A percentile compares a stretch with the other conserved stretches of the same genome.
Conservation (phyloP, 495 filamentous ascomycete genomes). For the Bryoglossum gracile region DNA sequence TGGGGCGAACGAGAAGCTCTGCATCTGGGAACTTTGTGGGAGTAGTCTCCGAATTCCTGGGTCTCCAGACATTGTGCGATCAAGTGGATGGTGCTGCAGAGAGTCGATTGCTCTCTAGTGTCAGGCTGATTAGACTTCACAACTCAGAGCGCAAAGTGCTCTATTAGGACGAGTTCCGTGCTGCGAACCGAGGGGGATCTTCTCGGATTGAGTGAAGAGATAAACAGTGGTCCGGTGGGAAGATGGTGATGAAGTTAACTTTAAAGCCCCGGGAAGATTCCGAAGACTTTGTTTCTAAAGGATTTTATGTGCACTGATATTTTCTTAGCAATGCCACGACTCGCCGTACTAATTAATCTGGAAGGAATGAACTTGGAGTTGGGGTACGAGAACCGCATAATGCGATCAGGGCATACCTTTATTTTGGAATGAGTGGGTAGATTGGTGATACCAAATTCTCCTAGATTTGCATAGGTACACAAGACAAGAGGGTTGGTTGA, state of each 20-base stretch:
- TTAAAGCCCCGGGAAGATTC: constrained; percentile 16
- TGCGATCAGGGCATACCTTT: constrained; percentile 22
- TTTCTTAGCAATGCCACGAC: constrained; percentile 17
- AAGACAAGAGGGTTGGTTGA: neutral
- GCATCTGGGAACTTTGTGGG: constrained; percentile 49
- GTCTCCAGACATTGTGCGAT: constrained; percentile 47
- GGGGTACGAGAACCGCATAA: constrained; percentile 15
- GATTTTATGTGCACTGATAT: constrained; percentile 7
- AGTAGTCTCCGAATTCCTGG: constrained; percentile 45
- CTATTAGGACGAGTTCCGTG: neutral
- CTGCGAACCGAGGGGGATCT: neutral
- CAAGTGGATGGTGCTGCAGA: too few relatives aligned
- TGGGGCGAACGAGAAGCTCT: constrained; percentile 54
- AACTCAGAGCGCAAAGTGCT: neutral
- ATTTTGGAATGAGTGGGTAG: constrained; percentile 9
- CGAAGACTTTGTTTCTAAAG: constrained; percentile 1
- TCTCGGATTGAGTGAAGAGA: neutral
- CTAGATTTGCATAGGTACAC: constrained; percentile 8
- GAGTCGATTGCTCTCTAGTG: too few relatives aligned
- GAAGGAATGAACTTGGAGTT: constrained; percentile 9
- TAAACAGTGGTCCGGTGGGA: constrained; percentile 9
- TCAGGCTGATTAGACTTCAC: too few relatives aligned
- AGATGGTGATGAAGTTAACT: constrained; percentile 15
- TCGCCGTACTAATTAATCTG: constrained; percentile 20
- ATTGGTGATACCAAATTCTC: constrained; percentile 7